Conservation (phyloP, 2,329 filamentous ascomycete genomes). For the Sporothrix euskadiensis region DNA sequence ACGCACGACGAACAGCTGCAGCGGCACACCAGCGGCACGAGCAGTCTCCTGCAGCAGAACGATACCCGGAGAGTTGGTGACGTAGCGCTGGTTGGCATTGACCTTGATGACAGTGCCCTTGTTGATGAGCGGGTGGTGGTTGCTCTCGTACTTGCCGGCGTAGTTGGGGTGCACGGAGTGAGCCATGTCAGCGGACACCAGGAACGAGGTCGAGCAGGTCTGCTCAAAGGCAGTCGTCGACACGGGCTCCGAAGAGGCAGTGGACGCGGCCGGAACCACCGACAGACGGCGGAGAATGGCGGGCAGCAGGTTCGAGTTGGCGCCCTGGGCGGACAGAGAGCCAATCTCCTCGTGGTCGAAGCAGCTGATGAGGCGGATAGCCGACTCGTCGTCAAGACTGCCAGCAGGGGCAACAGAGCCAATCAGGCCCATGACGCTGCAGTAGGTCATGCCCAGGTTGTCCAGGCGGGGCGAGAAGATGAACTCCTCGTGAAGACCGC, state of each 20-base stretch:
- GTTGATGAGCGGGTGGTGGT: conserved; percentile 94
- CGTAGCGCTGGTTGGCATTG: conserved; percentile 96
- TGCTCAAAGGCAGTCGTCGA: conserved; percentile 87
- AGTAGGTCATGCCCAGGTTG: conserved; percentile 96
- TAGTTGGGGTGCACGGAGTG: conserved; percentile 97
- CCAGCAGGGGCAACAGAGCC: conserved; percentile 66
- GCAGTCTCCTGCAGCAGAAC: conserved; percentile 89
- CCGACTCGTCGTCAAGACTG: conserved; percentile 65
- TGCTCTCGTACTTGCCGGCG: conserved; percentile 82
- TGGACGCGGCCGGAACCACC: conserved; percentile 62
- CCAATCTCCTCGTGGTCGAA: conserved; percentile 99
- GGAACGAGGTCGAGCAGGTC: conserved; percentile 84
- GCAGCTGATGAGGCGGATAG: conserved; percentile 86
- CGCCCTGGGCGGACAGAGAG: conserved; percentile 87
- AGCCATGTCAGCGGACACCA: conserved; percentile 96
- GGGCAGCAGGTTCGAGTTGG: conserved; percentile 87
- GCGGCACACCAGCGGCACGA: conserved; percentile 69
- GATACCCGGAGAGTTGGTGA: conserved; percentile 93
- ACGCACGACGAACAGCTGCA: conserved; percentile 93
- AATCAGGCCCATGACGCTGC: conserved; percentile 81
- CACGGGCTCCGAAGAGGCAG: conserved; percentile 55
- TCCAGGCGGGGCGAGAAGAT: conserved; percentile 95
- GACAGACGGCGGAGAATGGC: conserved; percentile 84
- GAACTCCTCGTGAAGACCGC: conserved; percentile 88
- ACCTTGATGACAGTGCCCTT: conserved; percentile 95